These are phyloP conservation scores for Wickerhamiella lipophila DNA, from an alignment of 805 yeast species.

Conservation along the genomic window DNA sequence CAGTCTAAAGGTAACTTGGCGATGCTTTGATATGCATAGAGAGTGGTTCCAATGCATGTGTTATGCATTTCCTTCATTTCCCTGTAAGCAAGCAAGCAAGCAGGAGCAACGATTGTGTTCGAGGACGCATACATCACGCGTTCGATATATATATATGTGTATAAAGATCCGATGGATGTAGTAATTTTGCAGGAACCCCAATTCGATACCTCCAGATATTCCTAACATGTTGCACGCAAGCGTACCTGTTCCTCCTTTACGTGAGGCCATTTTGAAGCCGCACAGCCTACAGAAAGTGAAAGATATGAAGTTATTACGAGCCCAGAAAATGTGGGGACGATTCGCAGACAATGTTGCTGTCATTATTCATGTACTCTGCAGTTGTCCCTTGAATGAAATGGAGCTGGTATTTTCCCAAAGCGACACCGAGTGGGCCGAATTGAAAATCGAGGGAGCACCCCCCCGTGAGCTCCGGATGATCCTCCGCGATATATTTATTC, in stretches of 20 bases:
- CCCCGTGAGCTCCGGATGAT: background rate
- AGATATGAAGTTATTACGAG: background rate
- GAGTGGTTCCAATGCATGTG: background rate
- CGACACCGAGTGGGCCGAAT: background rate
- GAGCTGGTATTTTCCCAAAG: background rate
- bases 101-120: background rate
- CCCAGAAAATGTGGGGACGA: background rate
- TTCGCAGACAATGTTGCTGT: constrained; percentile 8
- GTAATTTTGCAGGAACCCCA: too few relatives aligned
- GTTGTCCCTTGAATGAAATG: constrained; percentile 2
- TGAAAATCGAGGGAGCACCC: background rate
- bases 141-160: background rate
- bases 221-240: background rate
- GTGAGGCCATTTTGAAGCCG: background rate
- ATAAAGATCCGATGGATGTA: background rate
- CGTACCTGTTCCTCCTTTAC: background rate
- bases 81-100: background rate
- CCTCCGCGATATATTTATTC: background rate
- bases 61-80: background rate
- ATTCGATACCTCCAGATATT: too few relatives aligned
- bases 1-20: background rate
- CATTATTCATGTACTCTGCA: constrained; percentile 1
- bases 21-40: background rate
- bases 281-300: background rate
- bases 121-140: background rate